Percentiles rank a stretch among this genome's conserved stretches.
phyloP scores from a whole-genome alignment of 345 rosid species.

The Salix koriyanagi region DNA sequence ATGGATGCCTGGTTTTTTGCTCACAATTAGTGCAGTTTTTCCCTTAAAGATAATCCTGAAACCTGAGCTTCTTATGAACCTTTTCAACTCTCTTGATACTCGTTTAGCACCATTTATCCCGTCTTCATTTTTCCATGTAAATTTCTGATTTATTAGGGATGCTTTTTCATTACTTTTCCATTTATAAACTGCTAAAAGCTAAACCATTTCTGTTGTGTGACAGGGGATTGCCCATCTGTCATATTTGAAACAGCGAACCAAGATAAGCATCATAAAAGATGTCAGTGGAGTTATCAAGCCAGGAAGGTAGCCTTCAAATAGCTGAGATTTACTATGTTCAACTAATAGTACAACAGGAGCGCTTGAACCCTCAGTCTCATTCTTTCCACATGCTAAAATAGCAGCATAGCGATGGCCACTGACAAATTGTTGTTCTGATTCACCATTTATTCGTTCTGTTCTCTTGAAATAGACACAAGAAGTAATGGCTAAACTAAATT shows the following conservation, averaged over 20 bases:
- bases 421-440: neutral
- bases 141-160: neutral
- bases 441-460: no score
- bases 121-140: neutral
- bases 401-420: neutral
- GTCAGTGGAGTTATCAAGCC: constrained; percentile 58
- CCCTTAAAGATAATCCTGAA: no score
- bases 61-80: neutral
- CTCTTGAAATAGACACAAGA: no score
- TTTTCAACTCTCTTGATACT: neutral
- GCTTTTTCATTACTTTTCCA: neutral
- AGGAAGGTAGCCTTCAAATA: constrained; percentile 43
- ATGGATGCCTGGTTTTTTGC: neutral
- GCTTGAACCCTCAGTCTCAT: neutral
- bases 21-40: no score
- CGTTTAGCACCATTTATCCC: neutral
- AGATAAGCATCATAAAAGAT: constrained; percentile 47
- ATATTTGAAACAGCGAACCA: constrained; percentile 40
- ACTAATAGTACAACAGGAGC: neutral
- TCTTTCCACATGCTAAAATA: neutral
- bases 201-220: neutral
- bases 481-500: no score
- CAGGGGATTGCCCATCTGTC: constrained; percentile 42
- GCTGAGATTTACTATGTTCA: neutral
- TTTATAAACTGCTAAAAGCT: no score